Conservation (phyloP, 1,284 basidiomycete species). For the Ustilago cynodontis region DNA sequence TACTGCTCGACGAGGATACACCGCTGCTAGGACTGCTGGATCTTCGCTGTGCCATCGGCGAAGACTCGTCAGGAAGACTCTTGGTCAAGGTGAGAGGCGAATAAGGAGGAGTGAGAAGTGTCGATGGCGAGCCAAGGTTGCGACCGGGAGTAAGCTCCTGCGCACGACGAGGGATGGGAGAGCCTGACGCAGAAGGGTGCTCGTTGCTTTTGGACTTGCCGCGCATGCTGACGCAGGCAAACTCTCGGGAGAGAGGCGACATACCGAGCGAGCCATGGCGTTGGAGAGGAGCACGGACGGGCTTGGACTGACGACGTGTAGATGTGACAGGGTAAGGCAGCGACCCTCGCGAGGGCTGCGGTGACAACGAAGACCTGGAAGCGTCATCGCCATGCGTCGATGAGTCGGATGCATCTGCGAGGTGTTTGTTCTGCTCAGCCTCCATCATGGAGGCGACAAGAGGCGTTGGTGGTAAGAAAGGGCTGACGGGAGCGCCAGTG, state of each 20-base stretch:
- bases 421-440: conserved; percentile 38
- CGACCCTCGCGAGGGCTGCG: conserved; percentile 18
- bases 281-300: conserved; percentile 39
- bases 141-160: conserved; percentile 30
- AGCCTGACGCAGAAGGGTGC: conserved; percentile 27
- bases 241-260: conserved; percentile 57
- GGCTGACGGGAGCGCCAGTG: conserved; percentile 57
- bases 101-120: conserved; percentile 55
- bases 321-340: conserved; percentile 28
- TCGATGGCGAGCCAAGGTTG: conserved; percentile 37
- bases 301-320: conserved; percentile 30
- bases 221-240: conserved; percentile 56
- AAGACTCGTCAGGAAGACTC: conserved; percentile 39
- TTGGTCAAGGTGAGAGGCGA: conserved; percentile 47
- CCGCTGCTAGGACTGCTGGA: conserved; percentile 52
- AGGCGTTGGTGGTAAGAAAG: conserved; percentile 64
- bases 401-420: conserved; percentile 4
- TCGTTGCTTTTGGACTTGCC: conserved; percentile 52
- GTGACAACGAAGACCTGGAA: conserved; percentile 21
- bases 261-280: conserved; percentile 54
- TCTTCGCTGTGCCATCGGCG: conserved; percentile 25
- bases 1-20: conserved; percentile 44
- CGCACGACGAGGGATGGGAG: conserved; percentile 36
- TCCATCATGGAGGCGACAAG: conserved; percentile 54
- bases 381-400: conserved; percentile 17